Conservation (phyloP, 345 rosid genomes). For the Pistacia atlantica region DNA sequence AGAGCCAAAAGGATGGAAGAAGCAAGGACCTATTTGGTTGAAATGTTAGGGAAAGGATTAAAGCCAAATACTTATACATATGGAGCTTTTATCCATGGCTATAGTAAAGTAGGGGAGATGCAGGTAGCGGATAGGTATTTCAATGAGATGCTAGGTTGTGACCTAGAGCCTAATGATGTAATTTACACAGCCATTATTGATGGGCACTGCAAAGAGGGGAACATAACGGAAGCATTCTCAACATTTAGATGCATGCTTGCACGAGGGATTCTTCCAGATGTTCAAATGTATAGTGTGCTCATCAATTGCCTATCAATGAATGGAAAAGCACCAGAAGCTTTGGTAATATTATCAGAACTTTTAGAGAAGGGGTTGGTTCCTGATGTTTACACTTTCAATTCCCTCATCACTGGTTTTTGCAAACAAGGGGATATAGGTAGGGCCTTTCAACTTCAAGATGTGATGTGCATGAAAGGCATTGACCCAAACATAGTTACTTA, state of each 20-base stretch:
- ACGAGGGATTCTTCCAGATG: constrained; percentile 24
- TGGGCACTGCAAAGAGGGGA: constrained; percentile 37
- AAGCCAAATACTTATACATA: constrained; percentile 35
- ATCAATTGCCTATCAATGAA: constrained; percentile 30
- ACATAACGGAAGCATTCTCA: constrained; percentile 21
- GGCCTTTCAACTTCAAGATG: constrained; percentile 26
- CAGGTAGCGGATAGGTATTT: constrained; percentile 30
- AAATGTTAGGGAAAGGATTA: constrained; percentile 31
- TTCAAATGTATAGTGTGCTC: constrained; percentile 22
- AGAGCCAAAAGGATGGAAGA: constrained; percentile 36
- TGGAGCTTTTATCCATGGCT: constrained; percentile 35
- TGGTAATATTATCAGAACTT: constrained; percentile 29
- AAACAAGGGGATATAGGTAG: constrained; percentile 28
- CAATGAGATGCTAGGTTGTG: constrained; percentile 32
- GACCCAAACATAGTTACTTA: constrained; percentile 33
- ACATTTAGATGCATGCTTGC: constrained; percentile 31
- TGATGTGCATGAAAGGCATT: constrained; percentile 29
- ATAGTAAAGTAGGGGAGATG: constrained; percentile 30
- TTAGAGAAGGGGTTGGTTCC: constrained; percentile 21
- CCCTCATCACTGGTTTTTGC: constrained; percentile 31
- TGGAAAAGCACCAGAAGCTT: constrained; percentile 30
- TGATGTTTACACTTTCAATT: constrained; percentile 36
- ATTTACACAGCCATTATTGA: constrained; percentile 26
- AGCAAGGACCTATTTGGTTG: constrained; percentile 29
- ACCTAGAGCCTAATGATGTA: constrained; percentile 26